These are phyloP conservation scores for Lachancea meyersii DNA, from an alignment of 805 yeast species.

Conservation along the genomic window DNA sequence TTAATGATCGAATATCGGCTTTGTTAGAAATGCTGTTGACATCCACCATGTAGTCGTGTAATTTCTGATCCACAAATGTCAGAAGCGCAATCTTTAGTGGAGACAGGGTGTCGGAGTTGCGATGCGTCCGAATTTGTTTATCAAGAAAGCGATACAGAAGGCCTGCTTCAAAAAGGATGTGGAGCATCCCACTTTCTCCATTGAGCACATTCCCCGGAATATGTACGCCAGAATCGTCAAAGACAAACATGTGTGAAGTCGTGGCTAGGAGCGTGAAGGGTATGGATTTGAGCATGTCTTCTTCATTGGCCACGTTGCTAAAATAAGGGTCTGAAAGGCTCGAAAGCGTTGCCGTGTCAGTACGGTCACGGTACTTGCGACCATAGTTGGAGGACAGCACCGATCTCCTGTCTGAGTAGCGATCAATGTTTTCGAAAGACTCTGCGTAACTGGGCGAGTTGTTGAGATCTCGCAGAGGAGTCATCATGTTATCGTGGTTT, in stretches of 20 bases:
- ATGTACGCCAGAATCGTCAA: slow-evolving; percentile 31
- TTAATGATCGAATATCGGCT: slow-evolving; percentile 26
- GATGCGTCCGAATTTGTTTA: slow-evolving; percentile 25
- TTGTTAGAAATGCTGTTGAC: slow-evolving; percentile 42
- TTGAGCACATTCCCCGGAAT: slow-evolving; percentile 51
- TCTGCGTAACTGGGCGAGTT: slow-evolving; percentile 31
- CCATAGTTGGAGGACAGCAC: slow-evolving; percentile 24
- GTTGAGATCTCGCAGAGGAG: slow-evolving; percentile 17
- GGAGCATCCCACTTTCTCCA: slow-evolving; percentile 51
- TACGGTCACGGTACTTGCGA: slow-evolving; percentile 3
- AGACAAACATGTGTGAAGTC: slow-evolving; percentile 50
- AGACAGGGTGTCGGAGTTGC: slow-evolving; percentile 33
- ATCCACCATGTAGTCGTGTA: slow-evolving; percentile 39
- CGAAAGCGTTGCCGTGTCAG: slow-evolving; percentile 16
- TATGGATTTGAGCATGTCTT: slow-evolving; percentile 41
- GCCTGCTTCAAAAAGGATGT: slow-evolving; percentile 63
- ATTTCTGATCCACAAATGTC: slow-evolving; percentile 39
- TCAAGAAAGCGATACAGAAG: slow-evolving; percentile 50
- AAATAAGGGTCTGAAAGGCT: slow-evolving; percentile 29
- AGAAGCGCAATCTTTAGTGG: slow-evolving; percentile 59
- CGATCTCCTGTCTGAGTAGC: slow-evolving; percentile 36
- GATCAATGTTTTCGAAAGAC: slow-evolving; percentile 37
- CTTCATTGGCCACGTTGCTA: slow-evolving; percentile 33
- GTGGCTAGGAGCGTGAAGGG: slow-evolving; percentile 56
- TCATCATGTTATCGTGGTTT: slow-evolving; percentile 14